Conservation (phyloP, 2,329 filamentous ascomycete genomes). For the Claviceps citrina region DNA sequence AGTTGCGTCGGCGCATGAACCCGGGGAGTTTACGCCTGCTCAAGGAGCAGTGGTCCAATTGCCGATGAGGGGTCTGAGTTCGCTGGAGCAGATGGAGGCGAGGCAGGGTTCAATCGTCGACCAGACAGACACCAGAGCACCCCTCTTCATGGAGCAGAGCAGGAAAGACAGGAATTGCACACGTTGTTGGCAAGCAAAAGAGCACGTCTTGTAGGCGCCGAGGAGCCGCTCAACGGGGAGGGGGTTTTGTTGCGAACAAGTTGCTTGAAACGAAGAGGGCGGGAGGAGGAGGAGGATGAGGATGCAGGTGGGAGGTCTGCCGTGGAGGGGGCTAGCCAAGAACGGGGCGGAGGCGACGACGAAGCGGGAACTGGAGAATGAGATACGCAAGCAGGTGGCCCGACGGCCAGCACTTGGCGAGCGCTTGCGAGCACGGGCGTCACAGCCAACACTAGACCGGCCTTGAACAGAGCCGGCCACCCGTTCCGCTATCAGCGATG, state of each 20-base stretch:
- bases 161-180: neutral
- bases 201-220: neutral
- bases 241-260: neutral
- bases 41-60: slow-evolving; percentile 4
- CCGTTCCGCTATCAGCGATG: no score
- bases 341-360: no score
- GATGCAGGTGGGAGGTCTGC: neutral
- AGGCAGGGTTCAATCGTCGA: neutral
- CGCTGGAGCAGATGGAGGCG: neutral
- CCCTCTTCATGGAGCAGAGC: neutral
- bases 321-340: neutral
- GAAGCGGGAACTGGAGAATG: neutral
- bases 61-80: neutral
- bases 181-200: neutral
- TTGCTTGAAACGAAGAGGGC: neutral
- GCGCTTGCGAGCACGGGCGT: neutral
- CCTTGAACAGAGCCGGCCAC: no score
- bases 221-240: neutral
- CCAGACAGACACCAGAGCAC: neutral
- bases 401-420: neutral
- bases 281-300: neutral
- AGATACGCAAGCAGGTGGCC: no score
- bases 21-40: slow-evolving; percentile 1
- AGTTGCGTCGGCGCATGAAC: slow-evolving; percentile 6
- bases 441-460: neutral